A percentile compares a stretch with the other conserved stretches of the same genome.
phyloP scores from a whole-genome alignment of 2,329 filamentous ascomycete genomes.

The Ramichloridium luteum region DNA sequence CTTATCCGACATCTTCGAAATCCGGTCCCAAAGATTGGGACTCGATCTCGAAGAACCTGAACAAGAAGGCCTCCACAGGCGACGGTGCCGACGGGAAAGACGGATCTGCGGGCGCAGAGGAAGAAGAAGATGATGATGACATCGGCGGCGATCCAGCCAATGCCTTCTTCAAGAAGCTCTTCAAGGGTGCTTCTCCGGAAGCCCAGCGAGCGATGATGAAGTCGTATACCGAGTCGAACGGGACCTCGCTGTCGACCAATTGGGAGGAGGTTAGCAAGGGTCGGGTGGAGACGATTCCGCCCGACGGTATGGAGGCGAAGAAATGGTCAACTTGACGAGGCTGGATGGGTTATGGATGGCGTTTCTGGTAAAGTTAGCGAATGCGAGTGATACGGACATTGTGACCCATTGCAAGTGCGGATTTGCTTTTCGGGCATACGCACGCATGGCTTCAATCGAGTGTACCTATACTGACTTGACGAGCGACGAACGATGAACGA shows the following conservation, averaged over 20 bases:
- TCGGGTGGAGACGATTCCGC: conserved; percentile 59
- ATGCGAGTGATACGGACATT: too few species aligned
- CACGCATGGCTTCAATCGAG: too few species aligned
- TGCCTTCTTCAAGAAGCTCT: conserved; percentile 81
- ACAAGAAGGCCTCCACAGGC: conserved; percentile 22
- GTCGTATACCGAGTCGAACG: conserved; percentile 87
- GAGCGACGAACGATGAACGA: too few species aligned
- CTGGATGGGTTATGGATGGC: too few species aligned
- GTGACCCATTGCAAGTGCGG: too few species aligned
- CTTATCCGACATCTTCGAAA: conserved; percentile 79
- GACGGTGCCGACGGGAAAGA: conserved; percentile 11
- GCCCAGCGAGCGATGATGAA: conserved; percentile 94
- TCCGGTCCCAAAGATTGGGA: conserved; percentile 88
- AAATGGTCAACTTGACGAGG: conserved; percentile 45
- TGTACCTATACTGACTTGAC: too few species aligned
- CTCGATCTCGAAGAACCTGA: conserved; percentile 48
- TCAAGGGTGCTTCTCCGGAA: conserved; percentile 63
- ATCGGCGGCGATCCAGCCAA: conserved; percentile 54
- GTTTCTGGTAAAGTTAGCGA: too few species aligned
- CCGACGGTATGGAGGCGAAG: conserved; percentile 66
- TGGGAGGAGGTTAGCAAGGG: conserved; percentile 70
- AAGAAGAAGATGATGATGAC: conserved; percentile 39
- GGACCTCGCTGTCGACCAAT: conserved; percentile 81
- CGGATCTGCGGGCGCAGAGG: conserved; percentile 11
- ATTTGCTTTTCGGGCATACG: too few species aligned